Conservation (phyloP, 2,329 filamentous ascomycete genomes). For the Paecilomyces niveus region DNA sequence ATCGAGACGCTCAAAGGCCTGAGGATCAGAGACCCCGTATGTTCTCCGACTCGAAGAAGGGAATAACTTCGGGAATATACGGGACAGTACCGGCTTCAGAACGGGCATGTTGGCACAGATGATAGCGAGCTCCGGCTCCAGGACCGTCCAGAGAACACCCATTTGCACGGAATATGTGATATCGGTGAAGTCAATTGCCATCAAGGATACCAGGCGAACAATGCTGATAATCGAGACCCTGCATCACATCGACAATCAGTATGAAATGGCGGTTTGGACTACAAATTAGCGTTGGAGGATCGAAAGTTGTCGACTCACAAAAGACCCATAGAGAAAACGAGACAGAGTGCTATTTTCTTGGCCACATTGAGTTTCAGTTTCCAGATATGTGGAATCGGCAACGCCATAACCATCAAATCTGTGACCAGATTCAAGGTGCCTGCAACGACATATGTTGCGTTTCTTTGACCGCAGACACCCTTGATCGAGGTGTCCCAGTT, state of each 20-base stretch:
- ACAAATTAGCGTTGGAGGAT: background rate
- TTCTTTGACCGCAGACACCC: background rate
- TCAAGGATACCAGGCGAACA: background rate
- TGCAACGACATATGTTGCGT: background rate
- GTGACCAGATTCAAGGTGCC: slow-evolving; percentile 4
- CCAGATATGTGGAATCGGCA: slow-evolving; percentile 2
- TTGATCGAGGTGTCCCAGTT: slow-evolving; percentile 4
- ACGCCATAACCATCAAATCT: background rate
- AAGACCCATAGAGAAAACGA: slow-evolving; percentile 1
- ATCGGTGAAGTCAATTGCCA: background rate
- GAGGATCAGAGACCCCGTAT: background rate
- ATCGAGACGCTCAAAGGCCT: background rate
- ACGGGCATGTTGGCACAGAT: background rate
- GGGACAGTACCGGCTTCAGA: background rate
- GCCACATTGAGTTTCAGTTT: background rate
- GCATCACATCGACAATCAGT: background rate
- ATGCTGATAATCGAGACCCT: slow-evolving; percentile 1
- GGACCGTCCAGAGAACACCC: background rate
- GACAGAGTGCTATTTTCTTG: background rate
- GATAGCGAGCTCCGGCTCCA: background rate
- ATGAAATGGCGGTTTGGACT: too few relatives aligned
- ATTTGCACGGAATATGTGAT: background rate
- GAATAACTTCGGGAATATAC: background rate
- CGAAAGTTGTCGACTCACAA: background rate
- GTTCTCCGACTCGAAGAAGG: background rate